A percentile compares a stretch with the other conserved stretches of the same genome.
Evolutionary conservation across 345 rosid species (phyloP).

Genomic region (Lagerstroemia speciosa): DNA sequence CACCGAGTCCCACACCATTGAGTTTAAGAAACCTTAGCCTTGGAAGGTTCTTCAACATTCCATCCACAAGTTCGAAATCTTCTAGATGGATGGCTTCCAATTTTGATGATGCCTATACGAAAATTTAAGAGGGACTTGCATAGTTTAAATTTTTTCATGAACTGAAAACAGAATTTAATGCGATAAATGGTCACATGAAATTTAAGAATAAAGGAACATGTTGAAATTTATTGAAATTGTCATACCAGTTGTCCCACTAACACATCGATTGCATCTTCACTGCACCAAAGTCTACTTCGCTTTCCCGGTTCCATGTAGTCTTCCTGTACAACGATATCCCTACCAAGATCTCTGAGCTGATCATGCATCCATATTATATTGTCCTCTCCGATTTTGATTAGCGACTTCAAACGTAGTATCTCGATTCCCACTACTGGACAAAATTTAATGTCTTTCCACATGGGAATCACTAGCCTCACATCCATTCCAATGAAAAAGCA

Average conservation of each 20-base stretch:
- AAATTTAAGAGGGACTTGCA: not conserved
- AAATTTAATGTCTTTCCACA: no score
- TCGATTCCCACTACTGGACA: not conserved
- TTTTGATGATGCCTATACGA: not conserved
- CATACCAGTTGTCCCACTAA: not conserved
- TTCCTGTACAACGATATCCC: not conserved
- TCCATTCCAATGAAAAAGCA: not conserved
- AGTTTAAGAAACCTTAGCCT: no score
- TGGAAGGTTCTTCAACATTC: no score
- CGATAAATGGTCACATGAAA: not conserved
- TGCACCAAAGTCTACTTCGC: not conserved
- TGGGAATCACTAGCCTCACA: not conserved
- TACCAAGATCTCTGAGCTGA: slow-evolving; percentile 1
- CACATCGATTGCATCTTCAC: not conserved
- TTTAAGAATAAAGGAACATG: not conserved
- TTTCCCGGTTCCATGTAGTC: accelerated
- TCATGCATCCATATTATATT: slow-evolving; percentile 6
- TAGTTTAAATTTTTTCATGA: not conserved
- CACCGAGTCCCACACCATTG: no score
- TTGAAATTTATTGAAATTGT: not conserved
- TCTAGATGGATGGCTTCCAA: not conserved
- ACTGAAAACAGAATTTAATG: no score
- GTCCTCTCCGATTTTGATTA: slow-evolving; percentile 3
- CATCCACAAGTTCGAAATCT: no score
- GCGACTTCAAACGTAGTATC: not conserved